phyloP scores from a whole-genome alignment of 2,329 filamentous ascomycete genomes.

The Penicillium sp. region DNA sequence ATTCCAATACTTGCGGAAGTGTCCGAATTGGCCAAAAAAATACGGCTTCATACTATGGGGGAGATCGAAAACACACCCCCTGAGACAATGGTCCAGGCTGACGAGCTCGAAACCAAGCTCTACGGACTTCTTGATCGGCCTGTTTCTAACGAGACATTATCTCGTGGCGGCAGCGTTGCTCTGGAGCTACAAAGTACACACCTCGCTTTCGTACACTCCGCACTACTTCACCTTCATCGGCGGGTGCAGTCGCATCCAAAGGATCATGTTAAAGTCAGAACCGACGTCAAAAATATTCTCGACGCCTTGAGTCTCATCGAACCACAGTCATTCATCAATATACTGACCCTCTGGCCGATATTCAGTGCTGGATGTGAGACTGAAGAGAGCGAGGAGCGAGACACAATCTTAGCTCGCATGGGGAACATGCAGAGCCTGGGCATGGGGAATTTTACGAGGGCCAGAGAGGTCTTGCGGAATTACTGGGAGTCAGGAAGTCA shows the following conservation, averaged over 20 bases:
- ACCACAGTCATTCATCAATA: constrained; percentile 29
- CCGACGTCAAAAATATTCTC: constrained; percentile 24
- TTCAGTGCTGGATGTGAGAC: constrained; percentile 37
- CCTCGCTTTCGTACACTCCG: constrained; percentile 30
- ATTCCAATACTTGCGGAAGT: constrained; percentile 29
- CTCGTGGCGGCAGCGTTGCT: constrained; percentile 12
- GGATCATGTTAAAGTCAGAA: constrained; percentile 21
- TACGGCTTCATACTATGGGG: background rate
- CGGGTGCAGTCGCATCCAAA: constrained; percentile 26
- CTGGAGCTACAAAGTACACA: constrained; percentile 28
- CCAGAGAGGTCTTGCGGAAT: constrained; percentile 18
- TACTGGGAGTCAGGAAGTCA: constrained; percentile 27
- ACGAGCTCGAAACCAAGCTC: constrained; percentile 16
- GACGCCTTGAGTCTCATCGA: constrained; percentile 21
- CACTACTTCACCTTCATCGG: constrained; percentile 33
- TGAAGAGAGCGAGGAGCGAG: constrained; percentile 16
- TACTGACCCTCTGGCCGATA: constrained; percentile 35
- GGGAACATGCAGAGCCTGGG: constrained; percentile 30
- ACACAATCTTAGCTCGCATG: constrained; percentile 29
- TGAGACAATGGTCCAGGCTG: constrained; percentile 5
- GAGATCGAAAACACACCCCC: background rate
- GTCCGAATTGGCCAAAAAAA: constrained; percentile 20
- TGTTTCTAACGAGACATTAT: constrained; percentile 3
- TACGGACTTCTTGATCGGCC: constrained; percentile 10
- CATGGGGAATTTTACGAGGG: constrained; percentile 34